Conservation (phyloP, 1,284 basidiomycete species). For the Moniliophthora roreri region DNA sequence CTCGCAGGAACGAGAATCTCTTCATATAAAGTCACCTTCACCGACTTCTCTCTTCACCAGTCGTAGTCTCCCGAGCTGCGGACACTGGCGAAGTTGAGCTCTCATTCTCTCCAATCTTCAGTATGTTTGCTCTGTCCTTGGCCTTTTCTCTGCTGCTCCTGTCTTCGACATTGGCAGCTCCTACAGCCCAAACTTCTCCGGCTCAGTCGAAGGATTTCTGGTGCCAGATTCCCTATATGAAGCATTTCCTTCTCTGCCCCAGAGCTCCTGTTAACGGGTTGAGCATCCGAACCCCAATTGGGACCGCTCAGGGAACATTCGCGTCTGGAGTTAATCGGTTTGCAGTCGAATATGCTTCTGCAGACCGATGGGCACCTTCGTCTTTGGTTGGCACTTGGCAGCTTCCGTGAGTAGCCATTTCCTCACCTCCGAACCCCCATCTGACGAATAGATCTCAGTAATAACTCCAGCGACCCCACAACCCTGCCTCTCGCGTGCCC, state of each 20-base stretch:
- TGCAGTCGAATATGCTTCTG: conserved; percentile 63
- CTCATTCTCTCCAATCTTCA: conserved; percentile 15
- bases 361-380: conserved; percentile 60
- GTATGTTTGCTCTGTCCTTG: conserved; percentile 39
- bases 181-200: conserved; percentile 24
- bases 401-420: conserved; percentile 53
- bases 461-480: conserved; percentile 50
- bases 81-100: conserved; percentile 5
- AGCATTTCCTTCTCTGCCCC: conserved; percentile 38
- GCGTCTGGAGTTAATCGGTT: conserved; percentile 54
- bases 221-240: conserved; percentile 43
- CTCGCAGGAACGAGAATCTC: conserved; percentile 7
- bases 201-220: conserved; percentile 34
- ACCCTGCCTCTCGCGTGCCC: conserved; percentile 71
- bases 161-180: conserved; percentile 29
- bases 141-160: conserved; percentile 34
- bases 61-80: conserved; percentile 18
- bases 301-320: conserved; percentile 51
- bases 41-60: conserved; percentile 18
- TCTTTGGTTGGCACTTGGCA: conserved; percentile 52
- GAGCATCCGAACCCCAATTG: conserved; percentile 48
- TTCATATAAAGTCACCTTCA: not conserved
- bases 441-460: conserved; percentile 32
- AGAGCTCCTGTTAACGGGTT: conserved; percentile 27
- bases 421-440: not conserved